These are phyloP conservation scores for Daldinia sp. DNA, from an alignment of 2,329 filamentous ascomycete species.

Conservation along the genomic window DNA sequence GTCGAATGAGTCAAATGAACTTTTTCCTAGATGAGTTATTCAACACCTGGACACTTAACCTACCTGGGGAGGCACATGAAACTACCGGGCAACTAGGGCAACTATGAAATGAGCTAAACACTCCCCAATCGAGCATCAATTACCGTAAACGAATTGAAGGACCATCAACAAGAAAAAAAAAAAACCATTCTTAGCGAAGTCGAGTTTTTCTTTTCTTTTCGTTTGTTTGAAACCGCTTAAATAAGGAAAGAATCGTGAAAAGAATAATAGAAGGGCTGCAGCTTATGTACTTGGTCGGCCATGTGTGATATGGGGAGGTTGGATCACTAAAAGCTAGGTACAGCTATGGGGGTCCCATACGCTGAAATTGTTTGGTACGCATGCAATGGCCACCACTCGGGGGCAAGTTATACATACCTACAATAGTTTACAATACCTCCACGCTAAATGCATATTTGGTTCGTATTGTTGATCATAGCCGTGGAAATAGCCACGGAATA, in stretches of 20 bases:
- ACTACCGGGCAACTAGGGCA: background rate
- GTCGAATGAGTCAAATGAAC: background rate
- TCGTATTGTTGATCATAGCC: slow-evolving; percentile 4
- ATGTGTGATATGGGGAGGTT: slow-evolving; percentile 8
- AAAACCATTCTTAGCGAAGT: background rate
- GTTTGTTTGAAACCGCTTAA: background rate
- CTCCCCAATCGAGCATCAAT: slow-evolving; percentile 2
- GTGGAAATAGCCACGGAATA: background rate
- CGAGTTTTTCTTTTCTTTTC: background rate
- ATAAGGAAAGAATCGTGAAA: background rate
- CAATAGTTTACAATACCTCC: background rate
- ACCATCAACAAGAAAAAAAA: background rate
- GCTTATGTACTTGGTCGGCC: background rate
- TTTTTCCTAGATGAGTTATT: background rate
- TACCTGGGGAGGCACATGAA: slow-evolving; percentile 7
- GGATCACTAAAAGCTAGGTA: slow-evolving; percentile 1
- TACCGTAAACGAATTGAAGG: slow-evolving; percentile 6
- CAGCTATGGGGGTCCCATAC: background rate
- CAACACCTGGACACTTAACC: background rate
- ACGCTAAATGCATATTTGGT: slow-evolving; percentile 8
- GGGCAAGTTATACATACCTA: background rate
- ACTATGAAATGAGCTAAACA: background rate
- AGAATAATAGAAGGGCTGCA: background rate
- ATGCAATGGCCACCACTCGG: background rate
- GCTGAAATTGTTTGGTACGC: slow-evolving; percentile 1